Evolutionary conservation across 2,329 filamentous ascomycete species (phyloP), one percentile per base, ranked within the genome.

Genomic region (Pseudopyricularia javanii): DNA sequence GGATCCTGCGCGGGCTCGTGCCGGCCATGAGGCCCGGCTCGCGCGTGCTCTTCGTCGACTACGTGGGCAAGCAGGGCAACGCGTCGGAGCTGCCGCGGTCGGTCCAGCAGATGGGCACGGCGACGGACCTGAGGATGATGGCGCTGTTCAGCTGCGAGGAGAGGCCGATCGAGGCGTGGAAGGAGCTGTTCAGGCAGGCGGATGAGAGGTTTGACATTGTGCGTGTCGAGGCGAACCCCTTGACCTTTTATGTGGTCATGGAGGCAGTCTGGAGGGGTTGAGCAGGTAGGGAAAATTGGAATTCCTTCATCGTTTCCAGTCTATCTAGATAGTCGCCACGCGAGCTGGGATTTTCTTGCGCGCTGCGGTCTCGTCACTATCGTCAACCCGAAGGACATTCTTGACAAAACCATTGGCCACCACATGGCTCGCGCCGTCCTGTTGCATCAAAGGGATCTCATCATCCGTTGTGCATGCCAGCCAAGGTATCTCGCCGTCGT

Each of bases 1-100:
- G 61, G 45, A 65, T 69, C 34, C 55, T 72, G 40, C 66, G 64
- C 40, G 67, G 64, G 1, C 61, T 78, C 28, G 59, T 70, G 0
- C 70, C 74, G 1, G 67, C 70, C 30, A 57, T 79, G 56, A 68
- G 72, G 55, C 64, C 72, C 2, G 68, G 77, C 37, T 64, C 69
- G 11, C 62, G 61, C 22, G 61, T 72, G 3, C 56, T 72, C 14
- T 55, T 71, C 28, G 63, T 68, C 51, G 69, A 72, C 53, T 52
- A 52, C 37, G 43, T 52, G 24, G 50, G 50, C 26, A 34, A 35
- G n/a, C 30, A 34, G 48, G 26, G 33, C 35, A 28, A 52, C 37
- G 37, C 24, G 8, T 17, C 24, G 9, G 22, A 24, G 37, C 3
- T 7, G 22, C 40, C 24, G 22, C 40, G 17, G 20, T 20, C 22